Evolutionary conservation across 2,329 filamentous ascomycete species (phyloP), one percentile per base, ranked within the genome.

Genomic region (Penicillium occitanis): DNA sequence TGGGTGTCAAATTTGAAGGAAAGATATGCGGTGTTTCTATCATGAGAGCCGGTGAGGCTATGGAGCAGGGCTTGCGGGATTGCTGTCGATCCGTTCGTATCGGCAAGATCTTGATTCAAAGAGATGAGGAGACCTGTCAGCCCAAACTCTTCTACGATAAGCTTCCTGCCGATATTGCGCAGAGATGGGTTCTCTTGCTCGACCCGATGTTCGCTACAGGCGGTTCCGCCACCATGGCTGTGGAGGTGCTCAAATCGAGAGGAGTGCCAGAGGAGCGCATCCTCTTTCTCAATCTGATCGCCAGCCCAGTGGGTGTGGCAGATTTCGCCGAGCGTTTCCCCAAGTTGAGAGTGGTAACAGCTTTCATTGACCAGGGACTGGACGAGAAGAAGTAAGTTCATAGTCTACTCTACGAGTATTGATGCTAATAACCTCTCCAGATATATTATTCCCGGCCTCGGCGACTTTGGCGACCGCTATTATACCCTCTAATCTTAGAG

Each of bases 191-290:
- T 42, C 82, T 99, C 67, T 83, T 99, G 53, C 82, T 99, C 55
- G 95, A 99, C 76, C 95, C 95, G n/a, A 99, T 99, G 95, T 93
- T 99, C 80, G 95, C 95, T 66, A 99, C 95, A 71, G 93, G 94
- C 71, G 95, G 95, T 57, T 97, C 93, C 66, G 95, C 95, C 62
- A 95, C 93, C 66, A 96, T 99, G 91, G 95, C 95, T 35, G 93
- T 98, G 19, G 92, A 98, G 70, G 92, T 97, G 2, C 84, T 99
- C 71, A 96, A 91, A 76, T 89, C 89, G 46, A 90, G 91, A 70
- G 95, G 95, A 37, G 95, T 99, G 5, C 93, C 93, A 0, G 95
- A 98, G 80, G 92, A 98, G 71, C 90, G 91, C 66, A 99, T 99
- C 68, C 83, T 98, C 46, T 99, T 99, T 82, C 84, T 99, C 66